Evolutionary conservation across 345 rosid genomes (phyloP).

Genomic region (Iberis pinnata): DNA sequence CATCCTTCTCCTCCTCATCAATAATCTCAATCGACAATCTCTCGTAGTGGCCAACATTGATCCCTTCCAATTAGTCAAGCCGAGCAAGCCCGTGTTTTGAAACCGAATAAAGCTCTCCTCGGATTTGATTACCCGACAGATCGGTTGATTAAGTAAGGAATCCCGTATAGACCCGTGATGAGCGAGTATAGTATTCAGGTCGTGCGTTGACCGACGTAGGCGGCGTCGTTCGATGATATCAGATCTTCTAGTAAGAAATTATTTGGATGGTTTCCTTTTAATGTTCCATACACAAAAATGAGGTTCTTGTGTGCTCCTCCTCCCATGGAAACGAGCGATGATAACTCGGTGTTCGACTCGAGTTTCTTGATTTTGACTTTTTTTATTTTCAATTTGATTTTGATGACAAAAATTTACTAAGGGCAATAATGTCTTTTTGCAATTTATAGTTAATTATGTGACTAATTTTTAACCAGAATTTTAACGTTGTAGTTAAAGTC

Average conservation of each 20-base stretch:
- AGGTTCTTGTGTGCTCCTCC: slow-evolving; percentile 11
- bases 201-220: slow-evolving; percentile 35
- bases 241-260: slow-evolving; percentile 39
- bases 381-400: too few relatives aligned
- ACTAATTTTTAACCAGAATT: too few relatives aligned
- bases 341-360: too few relatives aligned
- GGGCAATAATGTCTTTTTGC: too few relatives aligned
- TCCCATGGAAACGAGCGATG: too few relatives aligned
- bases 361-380: too few relatives aligned
- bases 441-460: too few relatives aligned
- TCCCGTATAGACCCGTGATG: slow-evolving; percentile 61
- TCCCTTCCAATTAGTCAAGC: slow-evolving; percentile 62
- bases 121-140: slow-evolving; percentile 42
- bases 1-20: background rate
- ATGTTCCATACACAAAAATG: slow-evolving; percentile 64
- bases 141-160: slow-evolving; percentile 60
- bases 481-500: too few relatives aligned
- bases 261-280: slow-evolving; percentile 48
- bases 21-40: slow-evolving; percentile 40
- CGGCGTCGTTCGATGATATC: slow-evolving; percentile 41
- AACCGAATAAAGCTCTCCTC: slow-evolving; percentile 65
- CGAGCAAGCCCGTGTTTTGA: slow-evolving; percentile 41
- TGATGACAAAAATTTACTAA: too few relatives aligned
- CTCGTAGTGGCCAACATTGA: slow-evolving; percentile 58
- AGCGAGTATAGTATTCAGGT: slow-evolving; percentile 50